Percentiles rank a stretch among this genome's conserved stretches.
Conservation (phyloP, 192 early-diverging fungal genomes). For the Entomortierella lignicola region DNA sequence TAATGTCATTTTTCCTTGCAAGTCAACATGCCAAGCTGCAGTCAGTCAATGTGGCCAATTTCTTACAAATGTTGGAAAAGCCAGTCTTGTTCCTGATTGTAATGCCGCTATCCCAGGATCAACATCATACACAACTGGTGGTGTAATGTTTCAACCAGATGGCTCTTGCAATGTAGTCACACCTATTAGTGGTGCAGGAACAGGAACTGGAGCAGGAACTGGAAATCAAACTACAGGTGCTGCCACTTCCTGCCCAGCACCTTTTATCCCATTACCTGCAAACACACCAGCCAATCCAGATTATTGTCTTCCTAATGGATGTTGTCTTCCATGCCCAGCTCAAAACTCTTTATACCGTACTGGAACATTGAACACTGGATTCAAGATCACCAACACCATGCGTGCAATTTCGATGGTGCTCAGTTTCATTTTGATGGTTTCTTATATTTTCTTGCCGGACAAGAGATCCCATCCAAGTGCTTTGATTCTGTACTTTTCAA, state of each 20-base stretch:
- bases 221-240: conserved; percentile 5
- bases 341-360: conserved; percentile 59
- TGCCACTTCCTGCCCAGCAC: conserved; percentile 31
- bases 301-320: conserved; percentile 54
- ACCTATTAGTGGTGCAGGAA: neutral
- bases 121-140: neutral
- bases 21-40: conserved; percentile 28
- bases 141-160: conserved; percentile 34
- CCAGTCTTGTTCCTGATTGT: conserved; percentile 11
- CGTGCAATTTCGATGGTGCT: conserved; percentile 56
- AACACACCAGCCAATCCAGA: conserved; percentile 18
- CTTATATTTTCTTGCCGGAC: conserved; percentile 60
- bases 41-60: neutral
- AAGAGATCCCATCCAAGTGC: conserved; percentile 63
- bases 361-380: conserved; percentile 52
- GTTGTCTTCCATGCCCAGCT: conserved; percentile 65
- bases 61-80: conserved; percentile 6
- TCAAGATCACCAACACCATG: conserved; percentile 57
- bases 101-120: conserved; percentile 10
- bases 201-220: neutral
- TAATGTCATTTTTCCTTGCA: conserved; percentile 35
- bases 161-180: conserved; percentile 10
- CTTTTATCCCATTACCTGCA: conserved; percentile 49
- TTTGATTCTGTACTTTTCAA: conserved; percentile 58
- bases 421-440: conserved; percentile 57